These are phyloP conservation scores for Striga asiatica DNA, from an alignment of 257 asterid species.

Conservation along the genomic window DNA sequence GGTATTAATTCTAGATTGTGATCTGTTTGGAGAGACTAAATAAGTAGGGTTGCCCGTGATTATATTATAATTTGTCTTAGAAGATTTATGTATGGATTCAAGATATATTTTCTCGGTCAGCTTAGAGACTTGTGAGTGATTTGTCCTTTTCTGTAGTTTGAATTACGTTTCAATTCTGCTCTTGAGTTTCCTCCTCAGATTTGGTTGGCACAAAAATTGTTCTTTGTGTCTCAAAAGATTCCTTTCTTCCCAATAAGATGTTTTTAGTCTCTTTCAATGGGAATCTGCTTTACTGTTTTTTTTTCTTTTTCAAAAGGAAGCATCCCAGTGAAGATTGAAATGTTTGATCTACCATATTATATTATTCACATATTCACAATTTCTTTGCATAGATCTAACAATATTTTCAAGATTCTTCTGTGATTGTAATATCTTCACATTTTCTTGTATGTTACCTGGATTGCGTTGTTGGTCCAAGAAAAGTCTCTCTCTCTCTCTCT, in stretches of 20 bases:
- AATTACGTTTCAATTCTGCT: background rate
- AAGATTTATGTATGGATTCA: no score
- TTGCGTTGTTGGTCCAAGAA: background rate
- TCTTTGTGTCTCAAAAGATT: background rate
- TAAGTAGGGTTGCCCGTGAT: no score
- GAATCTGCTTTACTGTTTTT: no score
- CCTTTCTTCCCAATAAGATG: background rate
- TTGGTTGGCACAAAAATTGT: background rate
- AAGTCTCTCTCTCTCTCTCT: background rate
- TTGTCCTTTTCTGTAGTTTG: background rate
- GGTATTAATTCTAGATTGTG: no score
- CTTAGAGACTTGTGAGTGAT: no score
- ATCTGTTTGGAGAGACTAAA: no score
- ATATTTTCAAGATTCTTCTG: background rate
- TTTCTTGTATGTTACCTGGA: background rate
- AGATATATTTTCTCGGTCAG: no score
- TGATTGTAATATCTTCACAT: background rate
- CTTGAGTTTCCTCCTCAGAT: background rate
- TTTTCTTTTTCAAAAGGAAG: slow-evolving; percentile 2
- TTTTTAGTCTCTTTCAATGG: background rate
- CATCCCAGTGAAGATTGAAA: background rate
- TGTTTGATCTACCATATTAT: background rate
- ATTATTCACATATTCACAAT: background rate
- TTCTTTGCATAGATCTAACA: background rate
- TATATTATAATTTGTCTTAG: no score